Evolutionary conservation across 768 basidiomycete species (phyloP).

Genomic region (Phanerochaete carnosa): DNA sequence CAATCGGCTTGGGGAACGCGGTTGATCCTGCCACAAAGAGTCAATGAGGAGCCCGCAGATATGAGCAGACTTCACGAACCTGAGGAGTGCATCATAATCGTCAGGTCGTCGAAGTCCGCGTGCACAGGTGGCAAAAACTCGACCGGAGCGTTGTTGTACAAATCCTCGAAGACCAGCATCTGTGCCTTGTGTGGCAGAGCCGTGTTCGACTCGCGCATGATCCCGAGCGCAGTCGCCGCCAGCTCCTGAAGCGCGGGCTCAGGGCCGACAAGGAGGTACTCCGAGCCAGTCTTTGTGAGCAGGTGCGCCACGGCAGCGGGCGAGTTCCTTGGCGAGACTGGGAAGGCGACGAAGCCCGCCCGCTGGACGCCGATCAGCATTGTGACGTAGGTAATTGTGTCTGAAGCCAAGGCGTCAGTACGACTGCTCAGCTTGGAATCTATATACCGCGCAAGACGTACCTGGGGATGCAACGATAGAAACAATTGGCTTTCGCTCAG

Average conservation of each 20-base stretch:
- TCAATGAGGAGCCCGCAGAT: neutral
- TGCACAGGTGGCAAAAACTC: constrained; percentile 2
- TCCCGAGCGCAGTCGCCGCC: constrained; percentile 15
- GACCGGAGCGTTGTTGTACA: neutral
- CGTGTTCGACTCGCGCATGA: constrained; percentile 10
- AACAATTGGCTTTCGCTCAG: neutral
- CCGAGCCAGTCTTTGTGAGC: constrained; percentile 17
- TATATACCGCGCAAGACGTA: neutral
- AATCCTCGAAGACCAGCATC: constrained; percentile 18
- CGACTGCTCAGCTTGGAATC: neutral
- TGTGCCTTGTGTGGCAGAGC: constrained; percentile 1
- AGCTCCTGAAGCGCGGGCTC: constrained; percentile 26
- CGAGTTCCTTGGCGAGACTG: constrained; percentile 24
- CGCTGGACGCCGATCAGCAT: constrained; percentile 1
- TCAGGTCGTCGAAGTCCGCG: constrained; percentile 7
- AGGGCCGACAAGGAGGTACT: constrained; percentile 26
- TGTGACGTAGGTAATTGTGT: constrained; percentile 6
- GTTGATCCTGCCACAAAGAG: constrained; percentile 13
- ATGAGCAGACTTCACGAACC: constrained; percentile 4
- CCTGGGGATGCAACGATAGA: constrained; percentile 4
- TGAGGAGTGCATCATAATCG: constrained; percentile 19
- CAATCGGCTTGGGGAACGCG: constrained; percentile 16
- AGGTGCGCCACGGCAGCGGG: constrained; percentile 28
- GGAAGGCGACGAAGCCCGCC: constrained; percentile 16
- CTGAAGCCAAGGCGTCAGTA: neutral